Base-by-base conservation (phyloP, 768 basidiomycete species). In the Porpolomopsis calyptriformis region DNA sequence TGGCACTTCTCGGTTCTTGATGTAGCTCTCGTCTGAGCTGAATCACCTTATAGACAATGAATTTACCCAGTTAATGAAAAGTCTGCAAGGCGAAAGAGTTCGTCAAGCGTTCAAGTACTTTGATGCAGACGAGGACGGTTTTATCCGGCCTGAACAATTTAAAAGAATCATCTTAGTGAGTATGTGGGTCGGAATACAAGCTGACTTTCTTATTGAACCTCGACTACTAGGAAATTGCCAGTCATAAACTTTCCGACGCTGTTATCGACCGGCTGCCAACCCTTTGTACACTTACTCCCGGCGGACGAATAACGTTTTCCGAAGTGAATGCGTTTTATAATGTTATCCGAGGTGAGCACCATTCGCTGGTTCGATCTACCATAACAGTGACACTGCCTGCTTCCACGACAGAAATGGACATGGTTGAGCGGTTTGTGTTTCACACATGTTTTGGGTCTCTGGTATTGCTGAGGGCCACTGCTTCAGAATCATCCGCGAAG, bases 41-140 rank as follows among this genome's bases (percentile, higher is more conserved):
- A 1, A 39, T 16, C 29, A 31, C 29, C 38, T 34, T 36, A 47
- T 54, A 91, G 86, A 93, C 68, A 86, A 86, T 60, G 93, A 98
- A 64, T 98, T 98, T 67, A 96, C 92, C 24, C 93, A 97, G 67
- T 69, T 98, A 49, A 96, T 99, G 90, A 98, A 97, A 65, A 94
- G 92, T 35, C 76, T 97, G 46, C 96, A 97, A 68, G 96, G 93
- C 58, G 96, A 99, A 66, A 82, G 96, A 25, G 71, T 99, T 45
- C 85, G 96, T 50, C 96, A 99, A 66, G 85, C 92, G 20, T 99
- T 98, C 72, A 85, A 80, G 67, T 79, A 82, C 64, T 74, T 98
- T 59, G 94, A 98, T 64, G 67, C 72, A 40, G 85, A 94, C 59
- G 78, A 85, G 58, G 88, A 94, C 58, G 96, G 96, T 37, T 90